Evolutionary conservation across 345 rosid genomes (phyloP).

Genomic region (Moricandia arvensis): DNA sequence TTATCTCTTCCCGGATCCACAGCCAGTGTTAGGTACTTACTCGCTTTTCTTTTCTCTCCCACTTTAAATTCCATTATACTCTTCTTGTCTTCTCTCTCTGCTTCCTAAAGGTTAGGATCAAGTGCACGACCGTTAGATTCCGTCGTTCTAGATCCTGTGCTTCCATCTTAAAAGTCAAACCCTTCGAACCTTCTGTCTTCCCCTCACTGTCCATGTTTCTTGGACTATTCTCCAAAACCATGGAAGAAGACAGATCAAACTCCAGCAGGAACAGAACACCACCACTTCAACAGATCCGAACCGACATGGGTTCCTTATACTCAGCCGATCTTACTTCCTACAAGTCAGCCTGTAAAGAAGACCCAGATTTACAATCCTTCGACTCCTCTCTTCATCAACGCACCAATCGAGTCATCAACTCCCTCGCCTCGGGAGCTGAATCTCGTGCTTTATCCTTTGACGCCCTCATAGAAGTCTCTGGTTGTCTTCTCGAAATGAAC

Average conservation of each 20-base stretch:
- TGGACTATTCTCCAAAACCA: constrained; percentile 34
- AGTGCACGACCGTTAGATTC: not conserved
- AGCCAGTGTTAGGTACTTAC: not conserved
- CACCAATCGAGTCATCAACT: constrained; percentile 56
- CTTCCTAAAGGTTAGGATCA: constrained; percentile 2
- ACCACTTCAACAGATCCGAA: constrained; percentile 24
- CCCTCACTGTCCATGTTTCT: constrained; percentile 18
- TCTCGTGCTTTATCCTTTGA: constrained; percentile 61
- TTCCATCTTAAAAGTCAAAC: constrained; percentile 8
- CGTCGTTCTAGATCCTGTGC: not conserved
- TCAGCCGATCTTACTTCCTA: constrained; percentile 58
- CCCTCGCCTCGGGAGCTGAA: constrained; percentile 55
- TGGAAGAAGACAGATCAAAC: constrained; percentile 35
- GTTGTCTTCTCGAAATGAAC: constrained; percentile 75
- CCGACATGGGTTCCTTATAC: constrained; percentile 38
- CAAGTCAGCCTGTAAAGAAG: constrained; percentile 66
- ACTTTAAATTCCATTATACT: not conserved
- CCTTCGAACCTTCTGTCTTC: not conserved
- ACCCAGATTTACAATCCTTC: constrained; percentile 66
- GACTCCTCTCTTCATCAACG: constrained; percentile 62
- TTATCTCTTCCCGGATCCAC: constrained; percentile 21
- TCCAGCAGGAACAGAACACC: constrained; percentile 31
- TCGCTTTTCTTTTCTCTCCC: not conserved
- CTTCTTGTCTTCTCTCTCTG: not conserved
- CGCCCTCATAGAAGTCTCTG: constrained; percentile 70